Conservation (phyloP, 768 basidiomycete genomes). For the Fibroporia radiculosa region DNA sequence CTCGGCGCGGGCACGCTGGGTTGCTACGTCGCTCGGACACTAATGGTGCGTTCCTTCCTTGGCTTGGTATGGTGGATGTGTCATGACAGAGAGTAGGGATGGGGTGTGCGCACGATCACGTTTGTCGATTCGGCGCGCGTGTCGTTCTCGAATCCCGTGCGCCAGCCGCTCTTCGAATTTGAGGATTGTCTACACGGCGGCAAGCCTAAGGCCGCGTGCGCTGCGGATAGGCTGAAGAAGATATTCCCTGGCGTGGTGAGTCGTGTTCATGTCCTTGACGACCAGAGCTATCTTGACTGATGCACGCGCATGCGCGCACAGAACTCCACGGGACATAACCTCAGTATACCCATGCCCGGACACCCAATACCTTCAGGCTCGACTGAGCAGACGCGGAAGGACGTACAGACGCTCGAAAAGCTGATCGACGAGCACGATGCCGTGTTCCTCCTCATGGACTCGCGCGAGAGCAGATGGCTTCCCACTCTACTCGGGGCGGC, state of each 20-base stretch:
- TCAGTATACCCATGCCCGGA: constrained; percentile 95
- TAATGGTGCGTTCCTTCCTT: constrained; percentile 57
- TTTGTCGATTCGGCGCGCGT: constrained; percentile 88
- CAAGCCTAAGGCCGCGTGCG: constrained; percentile 88
- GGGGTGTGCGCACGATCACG: constrained; percentile 93
- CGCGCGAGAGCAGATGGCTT: constrained; percentile 94
- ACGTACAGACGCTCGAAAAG: constrained; percentile 64
- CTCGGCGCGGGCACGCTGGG: constrained; percentile 95
- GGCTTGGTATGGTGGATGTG: background rate
- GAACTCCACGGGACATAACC: constrained; percentile 73
- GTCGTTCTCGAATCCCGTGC: constrained; percentile 95
- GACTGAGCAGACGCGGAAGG: constrained; percentile 50
- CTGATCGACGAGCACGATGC: constrained; percentile 85
- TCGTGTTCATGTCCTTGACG: constrained; percentile 9
- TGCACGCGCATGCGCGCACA: constrained; percentile 23
- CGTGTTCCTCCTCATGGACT: constrained; percentile 94
- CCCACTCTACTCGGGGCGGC: constrained; percentile 83
- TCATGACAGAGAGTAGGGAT: constrained; percentile 47
- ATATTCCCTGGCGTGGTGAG: constrained; percentile 91
- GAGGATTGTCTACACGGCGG: constrained; percentile 90
- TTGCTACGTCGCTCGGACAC: constrained; percentile 86
- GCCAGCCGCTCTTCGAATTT: constrained; percentile 95
- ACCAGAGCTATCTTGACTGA: background rate
- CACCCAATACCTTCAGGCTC: constrained; percentile 72
- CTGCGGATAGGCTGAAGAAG: constrained; percentile 76